These are phyloP conservation scores for Quillaja saponaria DNA, from an alignment of 306 rosid species.

Conservation along the genomic window DNA sequence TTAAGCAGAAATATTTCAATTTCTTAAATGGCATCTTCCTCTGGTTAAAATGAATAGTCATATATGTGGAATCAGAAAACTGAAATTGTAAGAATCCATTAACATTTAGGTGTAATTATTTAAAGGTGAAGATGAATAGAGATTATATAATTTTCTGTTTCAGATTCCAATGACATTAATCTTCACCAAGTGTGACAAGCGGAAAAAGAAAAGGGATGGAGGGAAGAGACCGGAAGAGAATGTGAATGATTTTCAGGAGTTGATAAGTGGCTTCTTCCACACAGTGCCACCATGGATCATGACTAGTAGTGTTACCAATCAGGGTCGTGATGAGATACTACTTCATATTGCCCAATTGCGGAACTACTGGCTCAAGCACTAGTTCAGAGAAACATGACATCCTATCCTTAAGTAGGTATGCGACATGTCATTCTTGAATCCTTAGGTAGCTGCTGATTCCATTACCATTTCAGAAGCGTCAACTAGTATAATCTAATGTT, in stretches of 20 bases:
- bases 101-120: neutral
- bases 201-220: conserved; percentile 90
- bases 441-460: conserved; percentile 6
- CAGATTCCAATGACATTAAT: conserved; percentile 96
- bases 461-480: conserved; percentile 5
- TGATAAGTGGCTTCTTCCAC: conserved; percentile 69
- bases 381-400: conserved; percentile 22
- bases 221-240: conserved; percentile 91
- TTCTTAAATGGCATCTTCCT: conserved; percentile 13
- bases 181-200: conserved; percentile 97
- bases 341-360: conserved; percentile 95
- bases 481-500: neutral
- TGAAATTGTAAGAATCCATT: neutral
- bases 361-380: conserved; percentile 97
- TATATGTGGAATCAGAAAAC: neutral
- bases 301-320: conserved; percentile 92
- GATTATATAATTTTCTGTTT: conserved; percentile 12
- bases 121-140: neutral
- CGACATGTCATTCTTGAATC: conserved; percentile 1
- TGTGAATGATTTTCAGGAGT: conserved; percentile 78
- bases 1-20: neutral
- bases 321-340: conserved; percentile 93
- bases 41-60: neutral
- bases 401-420: too few relatives aligned
- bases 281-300: conserved; percentile 95